Conservation (phyloP, 257 asterid genomes). For the Nicotiana knightiana region DNA sequence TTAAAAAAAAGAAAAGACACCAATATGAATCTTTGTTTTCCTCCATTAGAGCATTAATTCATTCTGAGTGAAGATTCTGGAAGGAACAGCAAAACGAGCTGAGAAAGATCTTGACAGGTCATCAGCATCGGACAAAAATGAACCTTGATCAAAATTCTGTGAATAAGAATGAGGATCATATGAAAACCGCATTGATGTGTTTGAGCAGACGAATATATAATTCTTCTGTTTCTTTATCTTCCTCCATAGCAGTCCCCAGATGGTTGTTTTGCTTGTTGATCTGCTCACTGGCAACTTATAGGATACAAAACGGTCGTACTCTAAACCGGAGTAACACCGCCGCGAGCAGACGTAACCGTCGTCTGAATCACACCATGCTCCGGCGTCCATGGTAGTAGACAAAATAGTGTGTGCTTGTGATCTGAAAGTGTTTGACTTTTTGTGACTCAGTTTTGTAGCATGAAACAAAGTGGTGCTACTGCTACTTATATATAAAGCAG, state of each 20-base stretch:
- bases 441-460: background rate
- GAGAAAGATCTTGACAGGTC: constrained; percentile 71
- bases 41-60: constrained; percentile 25
- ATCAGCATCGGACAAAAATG: constrained; percentile 34
- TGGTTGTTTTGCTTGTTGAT: constrained; percentile 37
- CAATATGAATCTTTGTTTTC: background rate
- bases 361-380: background rate
- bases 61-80: constrained; percentile 44
- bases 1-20: background rate
- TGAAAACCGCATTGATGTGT: constrained; percentile 52
- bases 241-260: constrained; percentile 65
- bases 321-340: constrained; percentile 1
- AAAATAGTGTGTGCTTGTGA: background rate
- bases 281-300: constrained; percentile 11
- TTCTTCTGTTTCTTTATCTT: constrained; percentile 66
- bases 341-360: background rate
- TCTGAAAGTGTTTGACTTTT: background rate
- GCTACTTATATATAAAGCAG: background rate
- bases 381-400: background rate
- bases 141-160: constrained; percentile 66
- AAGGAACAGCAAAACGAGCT: constrained; percentile 68
- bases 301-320: constrained; percentile 3
- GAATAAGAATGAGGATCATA: constrained; percentile 69
- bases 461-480: background rate
- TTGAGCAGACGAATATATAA: constrained; percentile 25